A percentile compares a stretch with the other conserved stretches of the same genome.
These are phyloP conservation scores for Monosporascus sp. DNA, from an alignment of 2,329 filamentous ascomycete genomes.

Conservation along the genomic window DNA sequence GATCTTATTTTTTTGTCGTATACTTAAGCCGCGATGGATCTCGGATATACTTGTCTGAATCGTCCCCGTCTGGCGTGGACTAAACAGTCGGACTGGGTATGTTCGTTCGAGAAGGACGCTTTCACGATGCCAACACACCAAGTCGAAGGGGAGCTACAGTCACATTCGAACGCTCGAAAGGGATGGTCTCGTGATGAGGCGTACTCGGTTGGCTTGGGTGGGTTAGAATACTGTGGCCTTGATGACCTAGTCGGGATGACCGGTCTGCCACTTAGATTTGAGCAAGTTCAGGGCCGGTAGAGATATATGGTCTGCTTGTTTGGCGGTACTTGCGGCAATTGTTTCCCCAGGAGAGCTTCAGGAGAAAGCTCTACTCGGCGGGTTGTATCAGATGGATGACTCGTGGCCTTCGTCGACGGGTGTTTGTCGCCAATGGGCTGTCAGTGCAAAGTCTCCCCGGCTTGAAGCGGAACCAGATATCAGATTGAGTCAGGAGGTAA, in stretches of 20 bases:
- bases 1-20: constrained; percentile 13
- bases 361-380: constrained; percentile 30
- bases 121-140: neutral
- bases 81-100: neutral
- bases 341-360: constrained; percentile 19
- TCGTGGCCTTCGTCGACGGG: constrained; percentile 31
- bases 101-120: neutral
- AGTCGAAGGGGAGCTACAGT: constrained; percentile 1
- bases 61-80: neutral
- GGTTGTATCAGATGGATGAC: constrained; percentile 43
- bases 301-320: constrained; percentile 33
- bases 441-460: constrained; percentile 19
- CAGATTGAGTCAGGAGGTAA: constrained; percentile 21
- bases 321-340: constrained; percentile 25
- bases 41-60: constrained; percentile 2
- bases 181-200: neutral
- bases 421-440: constrained; percentile 14
- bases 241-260: constrained; percentile 20
- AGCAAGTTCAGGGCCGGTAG: constrained; percentile 9
- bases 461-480: constrained; percentile 24
- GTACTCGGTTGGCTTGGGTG: neutral
- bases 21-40: constrained; percentile 6
- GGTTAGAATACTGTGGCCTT: constrained; percentile 14
- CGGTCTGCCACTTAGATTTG: constrained; percentile 19
- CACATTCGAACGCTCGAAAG: neutral